Conservation (phyloP, 2,329 filamentous ascomycete genomes). For the Fusarium sublunatum region DNA sequence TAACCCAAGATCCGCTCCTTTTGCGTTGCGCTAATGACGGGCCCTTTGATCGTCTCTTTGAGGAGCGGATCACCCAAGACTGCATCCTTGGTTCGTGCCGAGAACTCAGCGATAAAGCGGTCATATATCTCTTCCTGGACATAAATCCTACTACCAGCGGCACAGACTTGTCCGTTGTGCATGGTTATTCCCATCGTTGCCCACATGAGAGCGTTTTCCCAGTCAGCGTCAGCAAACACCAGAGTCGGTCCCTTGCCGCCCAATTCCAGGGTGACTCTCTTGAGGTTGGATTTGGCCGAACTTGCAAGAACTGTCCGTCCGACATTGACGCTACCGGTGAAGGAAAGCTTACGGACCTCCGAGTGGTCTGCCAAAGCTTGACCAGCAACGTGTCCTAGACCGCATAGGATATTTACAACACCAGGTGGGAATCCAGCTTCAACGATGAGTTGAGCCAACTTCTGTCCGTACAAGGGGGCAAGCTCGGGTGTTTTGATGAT, state of each 20-base stretch:
- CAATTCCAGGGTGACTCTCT: constrained; percentile 80
- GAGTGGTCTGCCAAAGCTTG: constrained; percentile 72
- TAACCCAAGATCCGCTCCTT: constrained; percentile 61
- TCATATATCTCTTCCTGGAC: constrained; percentile 68
- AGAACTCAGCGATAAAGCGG: constrained; percentile 18
- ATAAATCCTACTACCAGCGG: constrained; percentile 67
- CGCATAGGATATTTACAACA: constrained; percentile 78
- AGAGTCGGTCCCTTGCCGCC: constrained; percentile 74
- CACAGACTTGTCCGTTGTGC: constrained; percentile 70
- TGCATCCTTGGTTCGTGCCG: constrained; percentile 11
- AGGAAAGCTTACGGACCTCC: constrained; percentile 77
- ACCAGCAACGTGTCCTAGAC: constrained; percentile 73
- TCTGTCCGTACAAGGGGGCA: constrained; percentile 69
- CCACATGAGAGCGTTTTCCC: constrained; percentile 70
- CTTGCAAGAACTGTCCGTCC: constrained; percentile 78
- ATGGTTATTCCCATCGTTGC: constrained; percentile 55
- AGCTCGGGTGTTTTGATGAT: constrained; percentile 72
- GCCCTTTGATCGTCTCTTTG: constrained; percentile 49
- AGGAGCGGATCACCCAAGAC: constrained; percentile 42
- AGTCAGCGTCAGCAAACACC: constrained; percentile 69
- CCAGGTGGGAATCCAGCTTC: constrained; percentile 80
- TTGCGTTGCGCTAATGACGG: constrained; percentile 68
- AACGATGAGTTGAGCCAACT: constrained; percentile 71
- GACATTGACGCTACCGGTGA: constrained; percentile 76
- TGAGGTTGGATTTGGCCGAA: constrained; percentile 76